Evolutionary conservation across 2,329 filamentous ascomycete species (phyloP), one percentile per base, ranked within the genome.

Genomic region (Paracamarosporium sp.): DNA sequence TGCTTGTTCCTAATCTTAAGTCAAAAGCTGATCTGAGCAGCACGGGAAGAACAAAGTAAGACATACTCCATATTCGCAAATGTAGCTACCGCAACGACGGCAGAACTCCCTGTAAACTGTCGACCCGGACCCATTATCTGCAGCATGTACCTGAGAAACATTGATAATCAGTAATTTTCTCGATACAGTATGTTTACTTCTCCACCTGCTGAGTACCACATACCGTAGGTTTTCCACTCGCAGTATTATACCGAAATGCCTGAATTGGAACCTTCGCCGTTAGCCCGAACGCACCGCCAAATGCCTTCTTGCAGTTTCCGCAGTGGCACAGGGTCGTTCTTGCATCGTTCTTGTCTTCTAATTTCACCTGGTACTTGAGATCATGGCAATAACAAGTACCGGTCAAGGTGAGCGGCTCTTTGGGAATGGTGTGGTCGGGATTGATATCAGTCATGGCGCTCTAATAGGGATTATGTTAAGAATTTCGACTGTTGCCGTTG

Each of bases 311-410:
- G 74, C 83, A 85, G 64, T 80, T 83, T 17, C 68, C 60, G 64
- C 83, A 85, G 66, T 86, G 82, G 61, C 83, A 86, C 15, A 86
- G 64, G 9, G 78, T 82, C 1, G 82, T 84, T 22, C 82, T 73
- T 2, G 82, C 83, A 24, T 85, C 77, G 7, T 80, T 78, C 5
- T 76, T 73, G 7, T 80, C 79, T 2, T 67, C 60, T 1, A 86
- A 74, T 0, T 72, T 69, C 45, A 85, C 72, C 15, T 76, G 71
- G 58, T 85, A 86, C 28, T 75, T 72, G 54, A 85, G 75, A 8
- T 73, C 73, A 55, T 75, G 72, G 65, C 84, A 85, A 66, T 79
- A 81, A 70, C 83, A 86, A 36, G 75, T 77, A 20, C 80, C 79
- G 1, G 73, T 73, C 36, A 73, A 62, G 27, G 61, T 47, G 45